Base-by-base conservation (phyloP, 2,329 filamentous ascomycete species). In the Colletotrichum spaethianum region DNA sequence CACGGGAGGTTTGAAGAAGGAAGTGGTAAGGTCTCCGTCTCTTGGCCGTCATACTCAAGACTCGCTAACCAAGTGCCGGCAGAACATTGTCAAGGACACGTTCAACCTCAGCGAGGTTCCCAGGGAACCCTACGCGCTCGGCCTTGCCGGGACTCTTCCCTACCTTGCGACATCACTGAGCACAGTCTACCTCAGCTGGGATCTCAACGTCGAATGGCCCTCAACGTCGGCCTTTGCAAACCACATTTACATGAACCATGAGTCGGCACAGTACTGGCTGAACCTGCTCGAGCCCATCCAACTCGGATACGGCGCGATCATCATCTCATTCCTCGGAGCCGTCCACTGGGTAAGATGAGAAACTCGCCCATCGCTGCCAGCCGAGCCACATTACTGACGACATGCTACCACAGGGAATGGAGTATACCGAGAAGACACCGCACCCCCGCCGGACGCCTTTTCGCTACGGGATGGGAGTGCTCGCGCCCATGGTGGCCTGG, bases 271-370 rank as follows among this genome's bases (percentile, higher is more conserved):
- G 73, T 84, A 93, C 31, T 85, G 94, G 67, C 87, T 98, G 12
- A 88, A 92, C 75, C 81, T 94, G 20, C 86, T 98, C 38, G 95
- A 98, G 83, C 95, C 95, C 16, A 84, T 98, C 64, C 96, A 98
- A 82, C 89, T 98, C 66, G 95, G 94, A 71, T 98, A 97, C 77
- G 95, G 96, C 67, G 96, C 95, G 59, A 91, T 97, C 70, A 96
- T 98, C 77, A 93, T 98, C 77, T 97, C 95, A 36, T 98, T 98
- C 87, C 89, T 98, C 1, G 96, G 96, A 55, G 95, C 95, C 42
- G 92, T 98, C 78, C 96, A 98, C 83, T 98, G 90, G 96, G 93
- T 85, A 76, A 73, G 82, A 16, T 18, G 36, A 6, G 16, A n/a
- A 40, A 20, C n/a, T 18, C 23, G 1, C 9, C 2, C 57, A 60